Conservation (phyloP, 2,329 filamentous ascomycete species). For the Diaporthe humulicola region DNA sequence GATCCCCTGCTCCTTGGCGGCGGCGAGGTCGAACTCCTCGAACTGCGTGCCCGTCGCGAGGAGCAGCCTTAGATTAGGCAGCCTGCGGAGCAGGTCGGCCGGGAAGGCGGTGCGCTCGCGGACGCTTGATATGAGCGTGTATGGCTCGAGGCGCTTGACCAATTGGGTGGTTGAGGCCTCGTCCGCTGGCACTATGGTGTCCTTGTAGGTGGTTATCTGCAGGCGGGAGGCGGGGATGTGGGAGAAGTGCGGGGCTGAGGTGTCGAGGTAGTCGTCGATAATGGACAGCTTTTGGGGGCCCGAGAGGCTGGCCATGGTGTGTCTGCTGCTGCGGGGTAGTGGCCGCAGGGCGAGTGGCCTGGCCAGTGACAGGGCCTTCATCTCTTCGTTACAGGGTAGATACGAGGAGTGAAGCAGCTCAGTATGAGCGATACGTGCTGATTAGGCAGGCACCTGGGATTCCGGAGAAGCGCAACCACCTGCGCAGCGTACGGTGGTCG, state of each 20-base stretch:
- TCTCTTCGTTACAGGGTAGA: background rate
- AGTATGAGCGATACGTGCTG: background rate
- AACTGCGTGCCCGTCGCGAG: constrained; percentile 74
- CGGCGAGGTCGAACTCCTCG: constrained; percentile 68
- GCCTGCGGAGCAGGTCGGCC: constrained; percentile 61
- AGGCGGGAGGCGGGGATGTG: constrained; percentile 55
- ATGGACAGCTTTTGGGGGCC: constrained; percentile 56
- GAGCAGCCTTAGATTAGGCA: constrained; percentile 75
- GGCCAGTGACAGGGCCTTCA: background rate
- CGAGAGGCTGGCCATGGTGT: background rate
- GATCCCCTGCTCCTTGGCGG: constrained; percentile 63
- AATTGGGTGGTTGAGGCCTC: constrained; percentile 48
- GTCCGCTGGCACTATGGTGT: constrained; percentile 63
- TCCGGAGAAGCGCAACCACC: background rate
- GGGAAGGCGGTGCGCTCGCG: constrained; percentile 76
- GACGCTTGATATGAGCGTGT: constrained; percentile 70
- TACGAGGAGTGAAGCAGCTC: background rate
- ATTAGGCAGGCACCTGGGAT: background rate
- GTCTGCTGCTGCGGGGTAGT: background rate
- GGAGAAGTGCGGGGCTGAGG: constrained; percentile 62
- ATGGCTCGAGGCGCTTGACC: constrained; percentile 68
- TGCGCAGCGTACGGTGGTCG: too few species aligned
- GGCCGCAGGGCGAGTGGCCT: background rate
- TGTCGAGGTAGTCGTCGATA: constrained; percentile 70
- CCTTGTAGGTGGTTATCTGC: constrained; percentile 63